phyloP scores from a whole-genome alignment of 257 asterid species.

The Capsicum rhomboideum region DNA sequence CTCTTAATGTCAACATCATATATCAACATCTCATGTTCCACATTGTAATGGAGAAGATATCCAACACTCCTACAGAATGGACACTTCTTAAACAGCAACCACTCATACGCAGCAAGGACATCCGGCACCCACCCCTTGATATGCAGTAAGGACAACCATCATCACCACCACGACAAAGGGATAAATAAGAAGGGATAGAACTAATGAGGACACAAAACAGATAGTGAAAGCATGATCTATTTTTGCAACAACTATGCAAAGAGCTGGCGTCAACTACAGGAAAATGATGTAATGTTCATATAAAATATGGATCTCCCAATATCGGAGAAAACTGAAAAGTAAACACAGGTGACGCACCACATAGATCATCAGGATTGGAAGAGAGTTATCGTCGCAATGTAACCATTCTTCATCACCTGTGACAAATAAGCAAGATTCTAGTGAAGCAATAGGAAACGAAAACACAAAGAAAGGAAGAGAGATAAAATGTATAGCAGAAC shows the following conservation, averaged over 20 bases:
- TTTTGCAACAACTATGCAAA: not conserved
- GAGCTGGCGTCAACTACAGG: not conserved
- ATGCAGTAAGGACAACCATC: not conserved
- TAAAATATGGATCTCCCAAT: not conserved
- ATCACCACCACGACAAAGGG: not conserved
- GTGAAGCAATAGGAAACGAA: not conserved
- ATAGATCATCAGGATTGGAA: slow-evolving; percentile 44
- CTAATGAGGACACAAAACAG: not conserved
- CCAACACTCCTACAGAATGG: not conserved
- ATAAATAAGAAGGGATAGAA: not conserved
- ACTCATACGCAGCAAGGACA: not conserved
- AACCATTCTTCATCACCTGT: slow-evolving; percentile 85
- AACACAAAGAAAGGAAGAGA: not conserved
- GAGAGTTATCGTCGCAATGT: slow-evolving; percentile 73
- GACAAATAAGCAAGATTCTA: not conserved
- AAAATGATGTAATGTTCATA: not conserved
- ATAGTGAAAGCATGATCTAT: not conserved
- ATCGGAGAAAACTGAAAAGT: not conserved
- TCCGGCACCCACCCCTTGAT: not conserved
- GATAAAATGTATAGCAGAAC: not conserved
- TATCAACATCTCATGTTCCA: not conserved
- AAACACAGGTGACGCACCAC: slow-evolving; percentile 4
- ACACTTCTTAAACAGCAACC: not conserved
- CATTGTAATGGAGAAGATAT: not conserved
- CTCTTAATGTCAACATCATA: not conserved